Evolutionary conservation across 2,329 filamentous ascomycete species (phyloP).

Genomic region (Trichophyton verrucosum): DNA sequence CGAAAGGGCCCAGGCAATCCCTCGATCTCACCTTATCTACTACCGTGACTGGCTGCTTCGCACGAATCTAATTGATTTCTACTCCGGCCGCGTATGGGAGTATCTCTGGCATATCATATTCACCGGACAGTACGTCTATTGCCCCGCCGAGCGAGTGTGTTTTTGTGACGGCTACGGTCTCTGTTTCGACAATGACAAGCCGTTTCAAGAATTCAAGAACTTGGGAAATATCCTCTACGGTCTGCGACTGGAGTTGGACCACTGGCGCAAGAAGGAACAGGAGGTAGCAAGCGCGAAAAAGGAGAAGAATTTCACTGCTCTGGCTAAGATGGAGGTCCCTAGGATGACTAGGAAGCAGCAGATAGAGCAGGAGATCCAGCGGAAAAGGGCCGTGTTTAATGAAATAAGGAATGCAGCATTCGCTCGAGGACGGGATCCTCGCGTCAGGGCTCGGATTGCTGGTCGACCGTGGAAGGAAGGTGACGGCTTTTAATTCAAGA

Average conservation of each 20-base stretch:
- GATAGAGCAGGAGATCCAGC: constrained; percentile 34
- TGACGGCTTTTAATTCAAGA: constrained; percentile 39
- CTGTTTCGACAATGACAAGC: constrained; percentile 44
- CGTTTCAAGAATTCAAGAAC: constrained; percentile 24
- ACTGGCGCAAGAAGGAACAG: constrained; percentile 31
- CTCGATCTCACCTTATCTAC: constrained; percentile 42
- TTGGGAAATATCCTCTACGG: constrained; percentile 33
- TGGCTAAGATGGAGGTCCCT: constrained; percentile 24
- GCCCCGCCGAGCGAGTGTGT: constrained; percentile 43
- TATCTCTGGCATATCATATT: constrained; percentile 55
- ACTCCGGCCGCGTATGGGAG: constrained; percentile 50
- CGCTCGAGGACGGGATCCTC: constrained; percentile 40
- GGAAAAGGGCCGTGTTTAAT: constrained; percentile 33
- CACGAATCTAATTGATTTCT: constrained; percentile 42
- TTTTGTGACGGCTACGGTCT: constrained; percentile 53
- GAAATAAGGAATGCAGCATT: constrained; percentile 34
- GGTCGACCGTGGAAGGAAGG: constrained; percentile 45
- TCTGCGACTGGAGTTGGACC: constrained; percentile 25
- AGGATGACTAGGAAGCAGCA: constrained; percentile 33
- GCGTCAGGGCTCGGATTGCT: constrained; percentile 39
- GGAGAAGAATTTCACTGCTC: constrained; percentile 15
- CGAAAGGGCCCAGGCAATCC: constrained; percentile 44
- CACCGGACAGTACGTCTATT: constrained; percentile 36
- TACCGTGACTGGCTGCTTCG: constrained; percentile 50
- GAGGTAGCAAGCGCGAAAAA: constrained; percentile 19